phyloP scores from a whole-genome alignment of 1,139 yeast genomes.

The Geotrichum fermentans region DNA sequence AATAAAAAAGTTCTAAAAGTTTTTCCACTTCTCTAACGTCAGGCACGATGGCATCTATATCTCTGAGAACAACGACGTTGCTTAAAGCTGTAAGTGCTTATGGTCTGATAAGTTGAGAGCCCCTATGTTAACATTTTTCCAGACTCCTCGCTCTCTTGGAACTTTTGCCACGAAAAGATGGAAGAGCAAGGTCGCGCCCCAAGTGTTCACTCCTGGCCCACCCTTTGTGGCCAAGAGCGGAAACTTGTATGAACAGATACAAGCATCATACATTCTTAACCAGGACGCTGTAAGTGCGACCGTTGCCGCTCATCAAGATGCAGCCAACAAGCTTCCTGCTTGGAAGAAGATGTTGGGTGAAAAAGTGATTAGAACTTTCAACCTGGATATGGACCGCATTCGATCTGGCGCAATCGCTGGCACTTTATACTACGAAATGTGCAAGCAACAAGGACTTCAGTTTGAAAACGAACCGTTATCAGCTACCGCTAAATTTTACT shows the following conservation, averaged over 20 bases:
- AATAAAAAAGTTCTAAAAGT: not conserved
- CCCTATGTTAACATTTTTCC: not conserved
- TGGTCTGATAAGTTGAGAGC: not conserved
- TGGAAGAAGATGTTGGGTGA: slow-evolving; percentile 76
- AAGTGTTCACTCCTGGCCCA: slow-evolving; percentile 11
- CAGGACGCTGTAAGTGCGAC: slow-evolving; percentile 14
- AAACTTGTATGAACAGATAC: slow-evolving; percentile 17
- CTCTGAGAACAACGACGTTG: slow-evolving; percentile 5
- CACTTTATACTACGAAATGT: slow-evolving; percentile 75
- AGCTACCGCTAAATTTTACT: slow-evolving; percentile 41
- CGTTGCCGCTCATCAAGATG: slow-evolving; percentile 14
- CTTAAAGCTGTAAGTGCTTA: slow-evolving; percentile 4
- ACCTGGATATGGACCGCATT: slow-evolving; percentile 84
- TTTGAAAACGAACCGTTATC: slow-evolving; percentile 26
- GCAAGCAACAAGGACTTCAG: slow-evolving; percentile 71
- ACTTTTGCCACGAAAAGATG: not conserved
- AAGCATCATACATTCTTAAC: slow-evolving; percentile 15
- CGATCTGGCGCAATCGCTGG: slow-evolving; percentile 96
- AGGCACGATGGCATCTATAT: no score
- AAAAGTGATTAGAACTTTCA: slow-evolving; percentile 57
- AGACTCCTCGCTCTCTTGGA: not conserved
- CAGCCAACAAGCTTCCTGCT: slow-evolving; percentile 44
- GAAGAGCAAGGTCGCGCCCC: slow-evolving; percentile 4
- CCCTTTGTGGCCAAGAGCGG: slow-evolving; percentile 19
- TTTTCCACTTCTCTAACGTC: not conserved